These are phyloP conservation scores for Galerina marginata DNA, from an alignment of 768 basidiomycete genomes.

Conservation along the genomic window DNA sequence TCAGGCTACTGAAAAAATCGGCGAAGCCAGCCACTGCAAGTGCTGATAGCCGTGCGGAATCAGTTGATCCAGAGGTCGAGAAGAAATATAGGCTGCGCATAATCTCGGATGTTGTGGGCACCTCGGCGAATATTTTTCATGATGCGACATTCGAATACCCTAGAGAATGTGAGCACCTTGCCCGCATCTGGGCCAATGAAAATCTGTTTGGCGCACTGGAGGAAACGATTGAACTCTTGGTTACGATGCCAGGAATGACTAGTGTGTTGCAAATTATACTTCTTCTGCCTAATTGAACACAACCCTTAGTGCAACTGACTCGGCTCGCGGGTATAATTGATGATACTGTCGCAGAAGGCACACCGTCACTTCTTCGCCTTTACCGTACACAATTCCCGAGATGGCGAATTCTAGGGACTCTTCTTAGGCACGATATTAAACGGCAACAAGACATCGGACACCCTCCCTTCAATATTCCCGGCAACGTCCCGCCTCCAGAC, in stretches of 20 bases:
- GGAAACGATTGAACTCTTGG: not conserved
- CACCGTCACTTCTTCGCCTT: not conserved
- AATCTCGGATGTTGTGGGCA: not conserved
- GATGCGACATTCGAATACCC: not conserved
- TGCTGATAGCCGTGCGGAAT: not conserved
- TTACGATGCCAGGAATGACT: conserved; percentile 3
- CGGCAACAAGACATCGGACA: not conserved
- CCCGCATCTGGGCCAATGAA: conserved; percentile 12
- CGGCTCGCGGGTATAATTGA: not conserved
- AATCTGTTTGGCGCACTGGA: conserved; percentile 2
- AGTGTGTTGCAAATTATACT: not conserved
- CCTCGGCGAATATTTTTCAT: conserved; percentile 1
- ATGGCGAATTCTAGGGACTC: conserved; percentile 6
- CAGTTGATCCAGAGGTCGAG: not conserved
- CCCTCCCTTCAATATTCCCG: not conserved
- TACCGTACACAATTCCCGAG: conserved; percentile 4
- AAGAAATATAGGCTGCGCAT: conserved; percentile 1
- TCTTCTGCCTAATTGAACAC: not conserved
- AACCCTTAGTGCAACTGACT: not conserved
- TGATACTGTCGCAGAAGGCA: not conserved
- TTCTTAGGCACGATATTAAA: conserved; percentile 3
- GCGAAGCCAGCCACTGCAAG: not conserved
- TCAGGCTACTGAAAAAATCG: conserved; percentile 8
- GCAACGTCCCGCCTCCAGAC: not conserved
- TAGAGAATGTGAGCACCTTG: not conserved